Evolutionary conservation across 345 rosid species (phyloP), one percentile per base, ranked within the genome.

Genomic region (Acer saccharum): DNA sequence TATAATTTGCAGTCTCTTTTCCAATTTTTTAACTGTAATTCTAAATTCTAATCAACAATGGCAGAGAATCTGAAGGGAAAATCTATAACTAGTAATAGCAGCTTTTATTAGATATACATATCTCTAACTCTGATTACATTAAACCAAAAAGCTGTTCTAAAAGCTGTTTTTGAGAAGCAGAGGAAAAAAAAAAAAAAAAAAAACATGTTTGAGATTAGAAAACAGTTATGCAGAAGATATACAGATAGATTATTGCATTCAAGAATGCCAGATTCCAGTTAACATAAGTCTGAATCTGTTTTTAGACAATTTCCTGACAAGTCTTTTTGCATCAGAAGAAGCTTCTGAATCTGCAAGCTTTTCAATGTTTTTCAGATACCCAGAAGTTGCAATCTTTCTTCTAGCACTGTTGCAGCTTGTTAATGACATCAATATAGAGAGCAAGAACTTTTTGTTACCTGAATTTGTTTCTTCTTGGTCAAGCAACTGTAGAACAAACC

Each of bases 321-420:
- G 94, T 79, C 81, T 89, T 86, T 92, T 95, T 70, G 97, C 99
- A 79, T 91, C 99, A 10, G 83, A 76, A 60, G 86, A 76, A 60
- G 86, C 94, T 78, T 93, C 97, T 14, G 91, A 90, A 74, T 89
- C 97, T 16, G 99, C 94, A 68, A 95, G 87, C 81, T 93, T 95
- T 79, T 92, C 97, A 57, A 95, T 86, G 87, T 83, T 90, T 84
- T 92, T 95, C 82, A 92, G 68, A 73, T 90, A 91, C 55, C 94
- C 94, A 35, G 98, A 95, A 79, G 65, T 80, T 20, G 80, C 93
- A 65, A 93, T 93, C 87, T 93, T 93, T 60, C 89, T 93, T 82
- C 97, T 91, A 52, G 90, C 96, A 69, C 89, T 87, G 41, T 84
- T 87, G 81, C 97, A 90, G 70, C 87, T 85, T 8, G 96, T 90